Percentiles rank a stretch among this genome's conserved stretches.
These are phyloP conservation scores for Colletotrichum endophyticum DNA, from an alignment of 2,329 filamentous ascomycete species.

Conservation along the genomic window DNA sequence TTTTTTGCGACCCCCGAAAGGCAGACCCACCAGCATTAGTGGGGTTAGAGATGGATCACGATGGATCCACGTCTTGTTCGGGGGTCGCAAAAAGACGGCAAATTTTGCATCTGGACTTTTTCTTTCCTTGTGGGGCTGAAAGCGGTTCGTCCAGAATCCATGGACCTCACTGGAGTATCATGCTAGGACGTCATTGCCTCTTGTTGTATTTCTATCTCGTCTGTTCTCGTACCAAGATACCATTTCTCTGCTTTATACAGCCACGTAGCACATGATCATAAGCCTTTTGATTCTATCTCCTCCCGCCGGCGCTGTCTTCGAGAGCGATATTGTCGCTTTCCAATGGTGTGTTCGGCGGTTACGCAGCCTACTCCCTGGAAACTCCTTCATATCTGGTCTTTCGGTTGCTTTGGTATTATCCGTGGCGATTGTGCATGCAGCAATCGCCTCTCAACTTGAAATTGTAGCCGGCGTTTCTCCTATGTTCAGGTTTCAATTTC, in stretches of 20 bases:
- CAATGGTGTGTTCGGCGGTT: neutral
- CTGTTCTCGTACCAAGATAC: neutral
- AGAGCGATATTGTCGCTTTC: neutral
- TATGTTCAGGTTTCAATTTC: neutral
- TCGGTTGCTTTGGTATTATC: rapidly evolving
- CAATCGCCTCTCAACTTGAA: neutral
- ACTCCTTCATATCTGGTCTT: rapidly evolving
- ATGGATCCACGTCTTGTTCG: neutral
- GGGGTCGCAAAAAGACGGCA: neutral
- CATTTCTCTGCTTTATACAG: neutral
- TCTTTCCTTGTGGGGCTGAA: neutral
- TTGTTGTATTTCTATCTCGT: neutral
- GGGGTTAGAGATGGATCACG: neutral
- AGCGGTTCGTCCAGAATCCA: neutral
- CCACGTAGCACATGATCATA: neutral
- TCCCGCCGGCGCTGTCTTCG: neutral
- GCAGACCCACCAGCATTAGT: neutral
- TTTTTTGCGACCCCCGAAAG: neutral
- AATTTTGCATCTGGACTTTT: neutral
- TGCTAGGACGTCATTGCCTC: neutral
- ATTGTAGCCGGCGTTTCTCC: neutral
- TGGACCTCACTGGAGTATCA: neutral
- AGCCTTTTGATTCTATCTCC: neutral
- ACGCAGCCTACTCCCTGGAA: neutral
- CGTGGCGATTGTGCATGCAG: neutral